Base-by-base conservation (phyloP, 768 basidiomycete genomes). In the Russula abietina region DNA sequence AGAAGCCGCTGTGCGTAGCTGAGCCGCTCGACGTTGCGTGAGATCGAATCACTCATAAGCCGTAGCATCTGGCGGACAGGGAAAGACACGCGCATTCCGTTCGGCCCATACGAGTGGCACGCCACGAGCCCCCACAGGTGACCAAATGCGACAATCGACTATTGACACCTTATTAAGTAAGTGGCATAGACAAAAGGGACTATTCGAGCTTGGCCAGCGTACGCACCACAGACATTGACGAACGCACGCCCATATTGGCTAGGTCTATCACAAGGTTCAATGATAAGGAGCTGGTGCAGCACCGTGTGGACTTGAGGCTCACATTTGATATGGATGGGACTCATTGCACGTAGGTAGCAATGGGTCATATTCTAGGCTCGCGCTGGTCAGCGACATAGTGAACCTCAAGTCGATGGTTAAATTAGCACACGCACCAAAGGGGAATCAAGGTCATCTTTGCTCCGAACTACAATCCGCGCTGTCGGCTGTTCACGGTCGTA, bases 51-150 rank as follows among this genome's bases (percentile, higher is more conserved):
- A 68, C 86, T 87, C 52, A 92, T 76, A 10, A 92, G 80, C 22
- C 88, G 81, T 53, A 92, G 80, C 80, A 92, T 89, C 71, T 91
- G 89, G 26, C 90, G 81, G 7, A 91, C 85, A 4, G 88, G 88
- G 74, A 92, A 91, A 1, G 90, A 89, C 7, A 92, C 88, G 11
- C 91, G 82, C 84, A 90, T 89, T n/a, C 91, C 89, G 64, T 81
- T 78, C 12, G 77, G 64, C 1, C 91, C 45, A 22, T 46, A 46
- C 45, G 85, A 83, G 70, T 91, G 89, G 68, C 88, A 89, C 6
- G 86, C 80, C 55, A 91, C 84, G 12, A 93, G 77, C 41, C 90
- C 91, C 91, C 91, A 93, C 1, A 92, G 75, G 22, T 83, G 77
- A 33, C 85, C 88, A 67, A 91, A 93, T 0, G 88, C 87, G 73